Evolutionary conservation across 2,329 filamentous ascomycete species (phyloP).

Genomic region (Fusarium siculi): DNA sequence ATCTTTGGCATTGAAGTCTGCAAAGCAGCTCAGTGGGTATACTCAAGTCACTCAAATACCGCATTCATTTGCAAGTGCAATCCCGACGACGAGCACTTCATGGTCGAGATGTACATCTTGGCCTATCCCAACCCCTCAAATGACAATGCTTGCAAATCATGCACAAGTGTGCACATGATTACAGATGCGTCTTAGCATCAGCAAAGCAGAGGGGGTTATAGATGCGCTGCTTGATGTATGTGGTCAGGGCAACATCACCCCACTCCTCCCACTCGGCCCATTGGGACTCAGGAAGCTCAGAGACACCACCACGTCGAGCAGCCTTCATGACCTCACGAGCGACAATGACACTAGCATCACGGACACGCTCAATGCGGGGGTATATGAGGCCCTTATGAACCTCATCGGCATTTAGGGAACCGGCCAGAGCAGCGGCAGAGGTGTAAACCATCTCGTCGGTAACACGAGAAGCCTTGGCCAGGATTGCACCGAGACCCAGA

Average conservation of each 20-base stretch:
- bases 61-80: slow-evolving; percentile 32
- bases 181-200: slow-evolving; percentile 48
- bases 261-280: slow-evolving; percentile 80
- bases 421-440: slow-evolving; percentile 83
- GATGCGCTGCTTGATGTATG: slow-evolving; percentile 68
- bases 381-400: slow-evolving; percentile 87
- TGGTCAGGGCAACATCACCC: slow-evolving; percentile 70
- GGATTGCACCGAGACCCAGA: slow-evolving; percentile 91
- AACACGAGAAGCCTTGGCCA: slow-evolving; percentile 85
- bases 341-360: slow-evolving; percentile 87
- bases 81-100: slow-evolving; percentile 37
- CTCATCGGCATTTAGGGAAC: slow-evolving; percentile 83
- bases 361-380: slow-evolving; percentile 88
- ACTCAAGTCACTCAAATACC: slow-evolving; percentile 31
- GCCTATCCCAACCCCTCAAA: not conserved
- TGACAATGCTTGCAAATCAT: slow-evolving; percentile 8
- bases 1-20: slow-evolving; percentile 20
- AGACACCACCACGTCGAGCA: slow-evolving; percentile 84
- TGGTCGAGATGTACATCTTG: slow-evolving; percentile 22
- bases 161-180: slow-evolving; percentile 36
- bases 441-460: slow-evolving; percentile 98
- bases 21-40: not conserved
- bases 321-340: slow-evolving; percentile 94
- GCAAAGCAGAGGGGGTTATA: slow-evolving; percentile 66
- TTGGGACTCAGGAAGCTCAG: slow-evolving; percentile 72